Evolutionary conservation across 2,329 filamentous ascomycete species (phyloP), one percentile per base, ranked within the genome.

Genomic region (Alternaria sp.): DNA sequence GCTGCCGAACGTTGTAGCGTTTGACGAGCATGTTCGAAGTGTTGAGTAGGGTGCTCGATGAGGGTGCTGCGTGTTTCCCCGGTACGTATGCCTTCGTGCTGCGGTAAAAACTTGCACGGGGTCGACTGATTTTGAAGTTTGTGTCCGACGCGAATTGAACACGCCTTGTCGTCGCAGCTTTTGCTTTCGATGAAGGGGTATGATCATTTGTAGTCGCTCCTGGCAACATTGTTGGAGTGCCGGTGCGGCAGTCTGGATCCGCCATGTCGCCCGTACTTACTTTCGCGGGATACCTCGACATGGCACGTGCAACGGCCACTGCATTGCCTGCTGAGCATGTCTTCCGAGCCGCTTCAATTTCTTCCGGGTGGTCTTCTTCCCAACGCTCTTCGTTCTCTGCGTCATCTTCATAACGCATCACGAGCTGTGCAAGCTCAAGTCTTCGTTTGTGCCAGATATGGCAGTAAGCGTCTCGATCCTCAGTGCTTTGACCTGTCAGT

Each of bases 101-200:
- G 1, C 37, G 33, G 3, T 4, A 2, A 7, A 1, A 37, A 37
- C 0, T 37, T 37, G 0, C 0, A 37, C 33, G 37, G 4, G 15
- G 37, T 0, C 37, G 37, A 41, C 0, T 0, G 37, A 1, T 41
- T 41, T 41, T 3, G 37, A 41, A 41, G 4, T 11, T 41, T 3
- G 37, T 41, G 37, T 18, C 37, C 8, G 37, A 41, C 9, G 15
- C 37, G 1, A 41, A 41, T 41, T 41, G 37, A 5, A 41, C 37
- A 11, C n/a, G n/a, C 9, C 1, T 41, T 5, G 37, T 6, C 37
- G 18, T 41, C 5, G 37, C 9, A 41, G n/a, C 15, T 41, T 18
- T 18, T 10, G 37, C 8, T 11, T 41, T 41, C 15, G 37, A 6
- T 18, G 0, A 18, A 41, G 37, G 0, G 5, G 5, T 18, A 9